These are phyloP conservation scores for Vinca major DNA, from an alignment of 305 asterid genomes.

Conservation along the genomic window DNA sequence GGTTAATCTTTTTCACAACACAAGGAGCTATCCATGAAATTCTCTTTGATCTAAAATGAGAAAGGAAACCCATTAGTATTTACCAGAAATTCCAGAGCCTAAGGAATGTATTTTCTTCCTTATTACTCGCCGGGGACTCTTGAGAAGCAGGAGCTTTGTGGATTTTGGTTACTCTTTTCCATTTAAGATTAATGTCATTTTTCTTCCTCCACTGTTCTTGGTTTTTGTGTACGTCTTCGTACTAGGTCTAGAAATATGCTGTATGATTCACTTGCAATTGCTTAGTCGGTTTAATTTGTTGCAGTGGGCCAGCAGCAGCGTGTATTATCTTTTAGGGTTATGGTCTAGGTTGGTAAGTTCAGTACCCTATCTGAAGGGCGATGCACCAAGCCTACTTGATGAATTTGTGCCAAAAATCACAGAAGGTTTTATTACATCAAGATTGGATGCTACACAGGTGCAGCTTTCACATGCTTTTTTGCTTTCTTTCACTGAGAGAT, in stretches of 20 bases:
- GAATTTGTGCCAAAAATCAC: constrained; percentile 92
- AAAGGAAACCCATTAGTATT: not conserved
- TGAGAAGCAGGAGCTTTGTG: not conserved
- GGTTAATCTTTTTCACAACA: constrained; percentile 29
- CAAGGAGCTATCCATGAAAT: not conserved
- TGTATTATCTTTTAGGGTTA: constrained; percentile 91
- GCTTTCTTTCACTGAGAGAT: constrained; percentile 9
- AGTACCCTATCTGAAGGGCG: constrained; percentile 93
- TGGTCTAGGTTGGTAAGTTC: constrained; percentile 99
- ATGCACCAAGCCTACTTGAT: constrained; percentile 91
- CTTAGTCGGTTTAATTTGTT: constrained; percentile 20
- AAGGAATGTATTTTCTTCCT: constrained; percentile 5
- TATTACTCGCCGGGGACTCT: constrained; percentile 10
- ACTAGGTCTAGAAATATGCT: not conserved
- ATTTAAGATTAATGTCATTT: not conserved
- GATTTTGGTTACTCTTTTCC: not conserved
- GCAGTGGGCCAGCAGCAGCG: constrained; percentile 99
- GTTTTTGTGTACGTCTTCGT: not conserved
- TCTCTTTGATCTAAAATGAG: not conserved
- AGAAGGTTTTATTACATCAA: constrained; percentile 88
- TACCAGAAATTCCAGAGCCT: not conserved
- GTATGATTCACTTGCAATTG: not conserved
- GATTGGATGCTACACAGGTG: constrained; percentile 97
- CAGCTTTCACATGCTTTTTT: constrained; percentile 2
- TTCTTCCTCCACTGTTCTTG: not conserved